phyloP scores from a whole-genome alignment of 352 stramenopile genomes.

The Phytophthora quininea region DNA sequence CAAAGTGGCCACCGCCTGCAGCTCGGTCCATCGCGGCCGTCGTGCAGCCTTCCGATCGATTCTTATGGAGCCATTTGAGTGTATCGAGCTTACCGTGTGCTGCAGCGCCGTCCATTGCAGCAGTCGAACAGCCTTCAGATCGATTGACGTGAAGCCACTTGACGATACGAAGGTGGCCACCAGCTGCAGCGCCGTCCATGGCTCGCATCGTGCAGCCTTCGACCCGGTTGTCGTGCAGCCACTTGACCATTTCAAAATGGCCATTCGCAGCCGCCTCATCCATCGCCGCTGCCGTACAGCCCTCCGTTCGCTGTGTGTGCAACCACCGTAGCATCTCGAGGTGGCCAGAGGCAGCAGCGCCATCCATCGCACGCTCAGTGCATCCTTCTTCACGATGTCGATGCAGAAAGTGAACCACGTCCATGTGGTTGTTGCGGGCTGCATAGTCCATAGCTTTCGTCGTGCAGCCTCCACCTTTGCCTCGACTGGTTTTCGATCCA shows the following conservation, averaged over 20 bases:
- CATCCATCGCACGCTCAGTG: constrained; percentile 36
- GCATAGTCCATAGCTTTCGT: constrained; percentile 40
- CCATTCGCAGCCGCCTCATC: constrained; percentile 35
- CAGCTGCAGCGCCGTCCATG: constrained; percentile 34
- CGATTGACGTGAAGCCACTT: constrained; percentile 42
- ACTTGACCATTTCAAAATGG: constrained; percentile 41
- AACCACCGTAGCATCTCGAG: constrained; percentile 41
- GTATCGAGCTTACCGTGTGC: constrained; percentile 30
- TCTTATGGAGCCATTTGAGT: constrained; percentile 37
- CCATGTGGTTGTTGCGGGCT: constrained; percentile 27
- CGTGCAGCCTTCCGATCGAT: constrained; percentile 39
- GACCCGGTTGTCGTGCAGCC: constrained; percentile 32
- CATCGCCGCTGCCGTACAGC: constrained; percentile 33
- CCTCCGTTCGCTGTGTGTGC: constrained; percentile 31
- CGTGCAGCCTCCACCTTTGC: constrained; percentile 30
- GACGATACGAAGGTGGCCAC: constrained; percentile 33
- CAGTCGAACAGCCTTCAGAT: constrained; percentile 36
- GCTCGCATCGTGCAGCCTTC: constrained; percentile 39
- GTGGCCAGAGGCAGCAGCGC: constrained; percentile 33
- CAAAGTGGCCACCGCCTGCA: constrained; percentile 41
- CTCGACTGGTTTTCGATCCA: constrained; percentile 14
- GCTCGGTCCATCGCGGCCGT: constrained; percentile 39
- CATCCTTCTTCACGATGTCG: constrained; percentile 40
- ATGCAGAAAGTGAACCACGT: constrained; percentile 48
- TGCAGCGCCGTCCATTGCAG: constrained; percentile 47